Evolutionary conservation across 768 basidiomycete species (phyloP).

Genomic region (Boletus subcaerulescens): DNA sequence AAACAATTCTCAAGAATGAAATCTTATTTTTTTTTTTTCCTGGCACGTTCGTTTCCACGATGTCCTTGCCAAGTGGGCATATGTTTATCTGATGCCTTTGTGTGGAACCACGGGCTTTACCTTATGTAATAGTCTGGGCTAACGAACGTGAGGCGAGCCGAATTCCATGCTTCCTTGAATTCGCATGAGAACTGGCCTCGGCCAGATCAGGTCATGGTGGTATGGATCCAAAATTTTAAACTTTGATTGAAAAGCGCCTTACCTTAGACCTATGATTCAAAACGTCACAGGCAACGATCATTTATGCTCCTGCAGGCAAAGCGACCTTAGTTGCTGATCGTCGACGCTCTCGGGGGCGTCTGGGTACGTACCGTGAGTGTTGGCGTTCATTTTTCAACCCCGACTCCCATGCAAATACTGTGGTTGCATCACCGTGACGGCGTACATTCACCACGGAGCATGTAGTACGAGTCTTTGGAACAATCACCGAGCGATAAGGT

Average conservation of each 20-base stretch:
- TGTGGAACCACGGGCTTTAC: not conserved
- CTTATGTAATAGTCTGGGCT: conserved; percentile 6
- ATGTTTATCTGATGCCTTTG: conserved; percentile 15
- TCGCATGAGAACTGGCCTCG: conserved; percentile 21
- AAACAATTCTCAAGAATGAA: conserved; percentile 10
- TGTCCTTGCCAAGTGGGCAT: conserved; percentile 2
- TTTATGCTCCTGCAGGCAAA: not conserved
- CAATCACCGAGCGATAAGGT: not conserved
- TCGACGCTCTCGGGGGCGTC: not conserved
- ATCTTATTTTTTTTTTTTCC: not conserved
- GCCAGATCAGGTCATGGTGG: conserved; percentile 7
- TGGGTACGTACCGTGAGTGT: not conserved
- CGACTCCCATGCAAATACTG: not conserved
- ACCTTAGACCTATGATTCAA: not conserved
- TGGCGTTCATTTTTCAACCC: not conserved
- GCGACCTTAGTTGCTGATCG: conserved; percentile 5
- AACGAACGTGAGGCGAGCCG: not conserved
- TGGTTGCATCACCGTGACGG: not conserved
- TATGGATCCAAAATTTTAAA: conserved; percentile 7
- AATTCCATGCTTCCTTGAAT: not conserved
- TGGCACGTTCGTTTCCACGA: conserved; percentile 9
- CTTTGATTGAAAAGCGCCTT: conserved; percentile 6
- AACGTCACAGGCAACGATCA: conserved; percentile 19
- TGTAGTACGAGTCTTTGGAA: not conserved
- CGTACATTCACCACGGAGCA: not conserved